Base-by-base conservation (phyloP, 1,139 yeast species). In the Kodamaea derodonti region DNA sequence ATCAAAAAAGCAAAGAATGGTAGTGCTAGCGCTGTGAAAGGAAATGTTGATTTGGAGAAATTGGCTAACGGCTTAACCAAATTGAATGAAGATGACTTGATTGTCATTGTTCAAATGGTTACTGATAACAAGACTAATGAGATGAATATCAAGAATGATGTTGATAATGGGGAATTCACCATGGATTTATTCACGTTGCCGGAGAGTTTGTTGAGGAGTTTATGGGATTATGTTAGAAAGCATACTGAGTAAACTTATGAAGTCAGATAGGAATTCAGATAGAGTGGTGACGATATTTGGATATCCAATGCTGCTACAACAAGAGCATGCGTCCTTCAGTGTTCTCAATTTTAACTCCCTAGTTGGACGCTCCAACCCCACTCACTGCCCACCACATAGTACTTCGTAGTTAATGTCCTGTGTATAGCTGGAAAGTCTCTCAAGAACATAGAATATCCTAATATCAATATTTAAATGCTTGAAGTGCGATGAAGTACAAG, bases 51-150 rank as follows among this genome's bases (percentile, higher is more conserved):
- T 58, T 71, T 92, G 38, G 98, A 92, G 56, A 82, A 84, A 56
- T 73, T 92, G 49, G 96, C 97, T 4, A 85, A 84, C 43, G 95
- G 95, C 3, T 73, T 92, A 50, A 86, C 95, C 39, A 85, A 86
- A 60, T 72, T 92, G 42, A 81, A 73, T 40, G 98, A 92, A 60
- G 97, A 92, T 57, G 97, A 92, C 58, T 72, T 92, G 51, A 78
- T 92, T 39, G 95, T 90, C 25, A 94, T 92, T 34, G 97, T 92
- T 35, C 97, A 92, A 62, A 90, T 92, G 97, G 95, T 92, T 25
- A 88, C 95, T 35, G 97, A 92, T 60, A 92, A 92, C 63, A 80
- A 87, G 60, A 88, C 97, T 13, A 81, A 86, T 32, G 97, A 92
- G 39, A 92, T 92, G 96, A 88, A 85, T 61, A 85, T 92, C 52